Conservation (phyloP, 2,329 filamentous ascomycete genomes). For the Verticillium longisporum region DNA sequence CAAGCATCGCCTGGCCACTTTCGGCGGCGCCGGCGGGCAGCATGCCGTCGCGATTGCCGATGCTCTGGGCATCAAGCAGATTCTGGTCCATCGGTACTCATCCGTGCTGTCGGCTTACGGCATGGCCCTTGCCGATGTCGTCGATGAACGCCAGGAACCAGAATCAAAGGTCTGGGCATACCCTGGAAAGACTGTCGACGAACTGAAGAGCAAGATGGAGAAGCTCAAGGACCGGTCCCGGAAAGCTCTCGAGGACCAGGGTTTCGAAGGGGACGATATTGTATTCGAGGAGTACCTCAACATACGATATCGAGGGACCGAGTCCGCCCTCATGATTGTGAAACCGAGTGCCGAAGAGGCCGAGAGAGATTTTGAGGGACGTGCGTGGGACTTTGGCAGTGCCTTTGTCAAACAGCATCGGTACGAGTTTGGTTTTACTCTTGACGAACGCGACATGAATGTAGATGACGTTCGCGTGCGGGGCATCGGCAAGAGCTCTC, state of each 20-base stretch:
- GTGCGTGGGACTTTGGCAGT: conserved; percentile 75
- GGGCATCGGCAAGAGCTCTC: conserved; percentile 71
- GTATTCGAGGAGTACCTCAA: conserved; percentile 90
- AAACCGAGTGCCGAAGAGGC: conserved; percentile 61
- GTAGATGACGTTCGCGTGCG: conserved; percentile 84
- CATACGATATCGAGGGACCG: conserved; percentile 85
- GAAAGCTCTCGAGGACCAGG: conserved; percentile 64
- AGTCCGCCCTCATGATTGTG: conserved; percentile 85
- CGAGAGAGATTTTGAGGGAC: conserved; percentile 50
- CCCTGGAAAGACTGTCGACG: conserved; percentile 47
- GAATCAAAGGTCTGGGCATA: conserved; percentile 58
- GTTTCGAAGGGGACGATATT: conserved; percentile 68
- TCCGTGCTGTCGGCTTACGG: conserved; percentile 87
- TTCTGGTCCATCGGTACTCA: conserved; percentile 80
- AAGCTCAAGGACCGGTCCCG: conserved; percentile 72
- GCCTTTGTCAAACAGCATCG: conserved; percentile 84
- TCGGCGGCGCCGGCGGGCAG: conserved; percentile 86
- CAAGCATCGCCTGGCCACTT: conserved; percentile 83
- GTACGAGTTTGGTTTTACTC: conserved; percentile 87
- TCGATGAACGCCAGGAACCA: conserved; percentile 83
- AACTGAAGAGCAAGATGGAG: conserved; percentile 67
- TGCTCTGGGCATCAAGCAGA: conserved; percentile 76
- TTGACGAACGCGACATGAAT: conserved; percentile 79
- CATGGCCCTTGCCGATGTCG: conserved; percentile 88
- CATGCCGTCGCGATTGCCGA: conserved; percentile 89